These are phyloP conservation scores for Rhododendron mucronatum DNA, from an alignment of 148 eudicot species.

Conservation along the genomic window DNA sequence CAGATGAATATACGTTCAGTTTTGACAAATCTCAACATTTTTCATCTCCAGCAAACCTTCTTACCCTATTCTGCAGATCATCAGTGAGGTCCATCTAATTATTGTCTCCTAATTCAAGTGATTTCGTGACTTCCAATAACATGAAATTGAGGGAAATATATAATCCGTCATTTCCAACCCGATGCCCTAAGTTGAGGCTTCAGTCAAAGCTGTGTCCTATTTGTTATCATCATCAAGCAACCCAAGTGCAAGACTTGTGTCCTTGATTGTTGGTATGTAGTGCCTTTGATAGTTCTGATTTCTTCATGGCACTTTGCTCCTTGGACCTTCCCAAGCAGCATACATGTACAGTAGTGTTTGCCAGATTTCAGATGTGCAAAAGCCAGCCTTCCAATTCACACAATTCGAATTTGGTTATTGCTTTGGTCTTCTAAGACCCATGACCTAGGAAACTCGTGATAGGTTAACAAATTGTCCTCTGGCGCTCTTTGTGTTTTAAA, in stretches of 20 bases:
- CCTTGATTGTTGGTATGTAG: background rate
- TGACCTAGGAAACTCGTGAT: background rate
- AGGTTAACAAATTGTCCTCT: background rate
- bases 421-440: background rate
- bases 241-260: background rate
- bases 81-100: background rate
- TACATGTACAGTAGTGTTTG: background rate
- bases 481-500: background rate
- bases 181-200: constrained; percentile 5
- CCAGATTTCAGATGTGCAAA: constrained; percentile 7
- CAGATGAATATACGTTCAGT: background rate
- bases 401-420: too few relatives aligned
- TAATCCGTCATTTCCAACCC: background rate
- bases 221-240: constrained; percentile 8
- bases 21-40: background rate
- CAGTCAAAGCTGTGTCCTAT: constrained; percentile 1
- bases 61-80: background rate
- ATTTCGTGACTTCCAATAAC: background rate
- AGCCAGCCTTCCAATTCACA: background rate
- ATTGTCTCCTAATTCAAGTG: background rate
- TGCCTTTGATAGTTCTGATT: background rate
- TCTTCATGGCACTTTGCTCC: background rate
- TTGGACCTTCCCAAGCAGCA: background rate
- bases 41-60: background rate
- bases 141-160: constrained; percentile 7